A percentile compares a stretch with the other conserved stretches of the same genome.
These are phyloP conservation scores for Lagenaria siceraria DNA, from an alignment of 306 rosid genomes.

Conservation along the genomic window DNA sequence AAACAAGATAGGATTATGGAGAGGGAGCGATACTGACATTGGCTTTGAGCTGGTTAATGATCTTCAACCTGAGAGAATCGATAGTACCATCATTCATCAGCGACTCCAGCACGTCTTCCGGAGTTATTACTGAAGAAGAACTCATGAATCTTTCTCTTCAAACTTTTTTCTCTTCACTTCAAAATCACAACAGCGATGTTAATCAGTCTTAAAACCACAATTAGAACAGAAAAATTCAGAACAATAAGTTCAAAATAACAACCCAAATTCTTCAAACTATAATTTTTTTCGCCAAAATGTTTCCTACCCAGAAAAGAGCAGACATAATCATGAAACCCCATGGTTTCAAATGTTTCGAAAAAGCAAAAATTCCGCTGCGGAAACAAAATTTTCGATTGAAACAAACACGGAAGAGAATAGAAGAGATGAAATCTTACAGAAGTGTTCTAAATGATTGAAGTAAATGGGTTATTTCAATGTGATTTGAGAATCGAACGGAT, in stretches of 20 bases:
- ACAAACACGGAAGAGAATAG: neutral
- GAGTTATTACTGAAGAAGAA: conserved; percentile 59
- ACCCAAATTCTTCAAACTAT: neutral
- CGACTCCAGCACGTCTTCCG: conserved; percentile 79
- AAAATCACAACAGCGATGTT: too few relatives aligned
- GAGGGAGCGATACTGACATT: conserved; percentile 30
- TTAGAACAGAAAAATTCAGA: neutral
- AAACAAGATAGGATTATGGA: neutral
- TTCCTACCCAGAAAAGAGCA: neutral
- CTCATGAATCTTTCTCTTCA: conserved; percentile 24
- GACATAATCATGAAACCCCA: neutral
- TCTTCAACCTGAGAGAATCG: conserved; percentile 83
- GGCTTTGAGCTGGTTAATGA: conserved; percentile 96
- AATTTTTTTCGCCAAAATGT: neutral
- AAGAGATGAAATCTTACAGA: neutral
- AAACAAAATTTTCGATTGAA: neutral
- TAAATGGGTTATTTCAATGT: neutral
- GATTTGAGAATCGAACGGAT: neutral
- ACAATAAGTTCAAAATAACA: neutral
- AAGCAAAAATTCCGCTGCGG: neutral
- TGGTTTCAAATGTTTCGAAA: neutral
- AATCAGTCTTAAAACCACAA: neutral
- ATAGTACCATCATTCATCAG: conserved; percentile 92
- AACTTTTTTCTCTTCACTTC: neutral
- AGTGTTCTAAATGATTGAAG: neutral